Conservation (phyloP, 2,329 filamentous ascomycete genomes). For the Fusarium compactum region DNA sequence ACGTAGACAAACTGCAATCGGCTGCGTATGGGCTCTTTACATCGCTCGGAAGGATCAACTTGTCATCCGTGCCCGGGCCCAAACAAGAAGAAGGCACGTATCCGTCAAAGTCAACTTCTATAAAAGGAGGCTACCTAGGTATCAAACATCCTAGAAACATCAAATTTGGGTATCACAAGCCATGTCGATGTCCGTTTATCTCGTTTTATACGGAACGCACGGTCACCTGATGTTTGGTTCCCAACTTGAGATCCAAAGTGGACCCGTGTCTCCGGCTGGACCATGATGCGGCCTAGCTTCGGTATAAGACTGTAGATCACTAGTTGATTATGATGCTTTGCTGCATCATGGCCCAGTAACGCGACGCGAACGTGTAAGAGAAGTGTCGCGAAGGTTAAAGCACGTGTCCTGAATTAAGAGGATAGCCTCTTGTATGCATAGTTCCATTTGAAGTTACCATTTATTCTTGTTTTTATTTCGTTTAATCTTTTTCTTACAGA, state of each 20-base stretch:
- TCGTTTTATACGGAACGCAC: slow-evolving; percentile 16
- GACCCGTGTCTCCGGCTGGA: slow-evolving; percentile 15
- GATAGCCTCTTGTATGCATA: not conserved
- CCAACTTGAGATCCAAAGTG: slow-evolving; percentile 20
- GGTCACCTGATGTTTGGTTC: slow-evolving; percentile 29
- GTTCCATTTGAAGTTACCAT: not conserved
- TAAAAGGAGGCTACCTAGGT: not conserved
- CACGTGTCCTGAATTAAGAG: slow-evolving; percentile 8
- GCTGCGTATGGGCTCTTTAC: slow-evolving; percentile 18
- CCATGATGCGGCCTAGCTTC: slow-evolving; percentile 30
- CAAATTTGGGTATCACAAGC: slow-evolving; percentile 8
- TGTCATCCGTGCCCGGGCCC: slow-evolving; percentile 10
- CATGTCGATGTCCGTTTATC: slow-evolving; percentile 12
- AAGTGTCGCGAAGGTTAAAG: slow-evolving; percentile 16
- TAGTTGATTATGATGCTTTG: slow-evolving; percentile 7
- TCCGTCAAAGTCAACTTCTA: not conserved
- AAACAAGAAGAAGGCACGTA: slow-evolving; percentile 11
- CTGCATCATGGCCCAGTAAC: slow-evolving; percentile 1
- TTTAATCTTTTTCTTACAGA: not conserved
- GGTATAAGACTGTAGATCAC: not conserved
- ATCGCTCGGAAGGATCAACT: slow-evolving; percentile 33
- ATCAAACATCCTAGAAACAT: not conserved
- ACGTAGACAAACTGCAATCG: slow-evolving; percentile 29
- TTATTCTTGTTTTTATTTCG: not conserved
- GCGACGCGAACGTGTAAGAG: slow-evolving; percentile 36